Evolutionary conservation across 116 monocot species (phyloP).

Genomic region (Dioscorea cayenensis): DNA sequence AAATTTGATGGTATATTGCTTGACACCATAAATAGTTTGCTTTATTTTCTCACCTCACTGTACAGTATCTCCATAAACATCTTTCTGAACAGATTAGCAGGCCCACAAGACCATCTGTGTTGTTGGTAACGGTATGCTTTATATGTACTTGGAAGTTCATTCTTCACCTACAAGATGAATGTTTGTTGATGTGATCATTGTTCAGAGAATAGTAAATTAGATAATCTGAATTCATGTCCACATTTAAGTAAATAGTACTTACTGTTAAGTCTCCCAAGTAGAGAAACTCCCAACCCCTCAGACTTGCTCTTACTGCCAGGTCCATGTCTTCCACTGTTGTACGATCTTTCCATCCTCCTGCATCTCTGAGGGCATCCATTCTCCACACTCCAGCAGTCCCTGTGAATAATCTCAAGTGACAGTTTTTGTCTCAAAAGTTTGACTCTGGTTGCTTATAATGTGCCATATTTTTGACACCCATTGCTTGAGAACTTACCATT

Average conservation of each 20-base stretch:
- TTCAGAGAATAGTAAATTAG: not conserved
- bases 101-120: constrained; percentile 71
- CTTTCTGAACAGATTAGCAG: constrained; percentile 60
- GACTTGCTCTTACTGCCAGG: constrained; percentile 58
- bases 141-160: constrained; percentile 66
- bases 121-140: constrained; percentile 59
- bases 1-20: not conserved
- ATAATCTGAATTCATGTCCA: not conserved
- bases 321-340: constrained; percentile 84
- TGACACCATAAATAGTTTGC: not conserved
- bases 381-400: constrained; percentile 78
- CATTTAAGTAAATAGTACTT: constrained; percentile 7
- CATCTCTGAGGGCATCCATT: constrained; percentile 42
- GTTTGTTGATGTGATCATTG: not conserved
- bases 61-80: constrained; percentile 47
- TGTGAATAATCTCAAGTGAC: not conserved
- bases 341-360: constrained; percentile 80
- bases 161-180: constrained; percentile 34
- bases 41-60: constrained; percentile 27
- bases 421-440: not conserved
- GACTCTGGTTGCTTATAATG: not conserved
- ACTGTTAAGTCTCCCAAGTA: constrained; percentile 57
- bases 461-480: not conserved
- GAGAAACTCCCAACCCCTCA: constrained; percentile 68
- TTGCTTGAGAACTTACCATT: constrained; percentile 25